These are phyloP conservation scores for Dryas alaskensis DNA, from an alignment of 306 rosid genomes.

Conservation along the genomic window DNA sequence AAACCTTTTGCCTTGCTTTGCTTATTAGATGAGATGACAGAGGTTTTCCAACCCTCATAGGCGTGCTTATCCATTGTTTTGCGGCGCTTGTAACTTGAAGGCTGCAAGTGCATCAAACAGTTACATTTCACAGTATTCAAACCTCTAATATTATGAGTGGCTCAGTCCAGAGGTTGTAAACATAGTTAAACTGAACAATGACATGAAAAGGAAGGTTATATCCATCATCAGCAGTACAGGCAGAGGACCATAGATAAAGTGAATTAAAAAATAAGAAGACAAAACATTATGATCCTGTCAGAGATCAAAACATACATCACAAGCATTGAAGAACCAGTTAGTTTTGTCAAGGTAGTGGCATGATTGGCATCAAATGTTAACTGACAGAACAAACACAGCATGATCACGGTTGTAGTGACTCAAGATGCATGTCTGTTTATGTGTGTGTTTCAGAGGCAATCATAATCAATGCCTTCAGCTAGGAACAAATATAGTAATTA, in stretches of 20 bases:
- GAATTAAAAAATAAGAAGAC: too few species aligned
- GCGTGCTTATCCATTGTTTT: conserved; percentile 49
- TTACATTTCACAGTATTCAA: conserved; percentile 3
- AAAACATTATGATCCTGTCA: not conserved
- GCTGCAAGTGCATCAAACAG: conserved; percentile 41
- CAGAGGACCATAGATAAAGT: too few species aligned
- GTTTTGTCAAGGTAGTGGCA: not conserved
- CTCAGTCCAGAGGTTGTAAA: not conserved
- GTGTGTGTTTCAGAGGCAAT: not conserved
- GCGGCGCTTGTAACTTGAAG: conserved; percentile 57
- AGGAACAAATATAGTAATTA: conserved; percentile 7
- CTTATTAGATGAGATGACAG: conserved; percentile 60
- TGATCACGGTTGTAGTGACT: too few species aligned
- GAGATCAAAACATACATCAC: not conserved
- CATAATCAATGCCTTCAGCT: not conserved
- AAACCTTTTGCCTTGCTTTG: conserved; percentile 56
- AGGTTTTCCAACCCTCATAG: conserved; percentile 68
- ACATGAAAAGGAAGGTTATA: too few species aligned
- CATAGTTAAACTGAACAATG: too few species aligned
- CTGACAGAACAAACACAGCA: not conserved
- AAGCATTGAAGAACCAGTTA: not conserved
- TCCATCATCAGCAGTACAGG: too few species aligned
- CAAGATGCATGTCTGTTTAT: not conserved
- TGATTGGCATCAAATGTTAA: not conserved
- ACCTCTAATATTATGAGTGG: not conserved